Percentiles rank a stretch among this genome's conserved stretches.
Conservation (phyloP, 345 rosid genomes). For the Hibiscus mutabilis region DNA sequence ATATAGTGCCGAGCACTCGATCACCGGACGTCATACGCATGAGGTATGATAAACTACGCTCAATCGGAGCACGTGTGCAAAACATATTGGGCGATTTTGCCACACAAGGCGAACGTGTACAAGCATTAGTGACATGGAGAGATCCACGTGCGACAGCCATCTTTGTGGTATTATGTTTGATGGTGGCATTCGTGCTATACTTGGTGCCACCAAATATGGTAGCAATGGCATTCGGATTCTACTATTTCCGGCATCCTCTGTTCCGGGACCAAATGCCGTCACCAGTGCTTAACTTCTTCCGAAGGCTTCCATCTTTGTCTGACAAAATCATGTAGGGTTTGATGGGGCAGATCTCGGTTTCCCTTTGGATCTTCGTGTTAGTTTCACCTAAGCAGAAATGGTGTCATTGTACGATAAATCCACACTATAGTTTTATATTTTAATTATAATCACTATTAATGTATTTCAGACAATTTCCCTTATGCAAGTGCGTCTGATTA, state of each 20-base stretch:
- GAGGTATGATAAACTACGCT: conserved; percentile 60
- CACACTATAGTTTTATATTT: neutral
- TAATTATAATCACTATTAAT: no score
- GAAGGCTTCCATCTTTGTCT: conserved; percentile 67
- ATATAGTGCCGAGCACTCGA: conserved; percentile 44
- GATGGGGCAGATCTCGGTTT: neutral
- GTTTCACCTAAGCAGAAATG: neutral
- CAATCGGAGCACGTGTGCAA: conserved; percentile 49
- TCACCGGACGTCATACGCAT: conserved; percentile 34
- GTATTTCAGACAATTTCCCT: conserved; percentile 6
- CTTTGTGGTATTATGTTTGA: conserved; percentile 59
- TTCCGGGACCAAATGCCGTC: conserved; percentile 74
- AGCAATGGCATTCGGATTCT: conserved; percentile 80
- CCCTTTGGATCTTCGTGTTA: neutral
- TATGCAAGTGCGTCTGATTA: neutral
- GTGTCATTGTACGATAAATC: neutral
- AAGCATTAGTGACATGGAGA: conserved; percentile 75
- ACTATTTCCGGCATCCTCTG: conserved; percentile 78
- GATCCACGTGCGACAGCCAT: conserved; percentile 85
- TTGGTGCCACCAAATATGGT: conserved; percentile 77
- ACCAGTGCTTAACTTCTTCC: conserved; percentile 62
- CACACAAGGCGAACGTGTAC: conserved; percentile 65
- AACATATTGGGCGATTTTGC: conserved; percentile 66
- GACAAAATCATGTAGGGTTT: conserved; percentile 65
- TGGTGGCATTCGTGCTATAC: conserved; percentile 62